Evolutionary conservation across 371 early-diverging fungal species (phyloP), one percentile per base, ranked within the genome.

Genomic region (Apophysomyces variabilis): DNA sequence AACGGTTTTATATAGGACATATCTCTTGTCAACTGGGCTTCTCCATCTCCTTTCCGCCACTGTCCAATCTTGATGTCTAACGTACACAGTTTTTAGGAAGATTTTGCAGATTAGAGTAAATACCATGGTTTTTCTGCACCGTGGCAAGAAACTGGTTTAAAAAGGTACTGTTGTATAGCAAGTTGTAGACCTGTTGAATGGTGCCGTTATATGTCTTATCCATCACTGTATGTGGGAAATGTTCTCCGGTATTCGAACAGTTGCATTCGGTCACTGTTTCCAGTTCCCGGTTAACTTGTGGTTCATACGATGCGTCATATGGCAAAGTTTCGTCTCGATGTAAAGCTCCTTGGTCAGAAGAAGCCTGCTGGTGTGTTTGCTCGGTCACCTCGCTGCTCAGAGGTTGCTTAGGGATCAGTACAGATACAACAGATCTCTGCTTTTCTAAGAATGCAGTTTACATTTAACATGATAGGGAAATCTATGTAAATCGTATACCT

Each of bases 191-290:
- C 8, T 66, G 62, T 57, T 86, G 80, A 0, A 89, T 64, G 4
- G 80, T 69, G 5, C 84, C 78, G 7, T 71, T 65, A 60, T 82
- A 87, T 0, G 61, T 73, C 57, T 78, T 74, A 54, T 81, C 80
- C 78, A 87, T 73, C 46, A 78, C 85, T 0, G 69, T 58, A 60
- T 67, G 77, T 7, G 78, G 70, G 59, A 77, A 87, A 60, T 88
- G 88, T 9, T 76, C 74, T 7, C 76, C 78, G n/a, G 75, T 79
- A 21, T 67, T 68, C 16, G 69, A 61, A 65, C 88, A 88, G 7
- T 64, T 71, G 47, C 88, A 88, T 8, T 67, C 69, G 38, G 58
- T 50, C 37, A 61, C 13, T 37, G 54, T 56, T 32, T 43, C 38
- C 3, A 36, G 21, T 0, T 56, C 11, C 14, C 36, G 16, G 14